Conservation (phyloP, 352 stramenopile genomes). For the Phytophthora multivora region DNA sequence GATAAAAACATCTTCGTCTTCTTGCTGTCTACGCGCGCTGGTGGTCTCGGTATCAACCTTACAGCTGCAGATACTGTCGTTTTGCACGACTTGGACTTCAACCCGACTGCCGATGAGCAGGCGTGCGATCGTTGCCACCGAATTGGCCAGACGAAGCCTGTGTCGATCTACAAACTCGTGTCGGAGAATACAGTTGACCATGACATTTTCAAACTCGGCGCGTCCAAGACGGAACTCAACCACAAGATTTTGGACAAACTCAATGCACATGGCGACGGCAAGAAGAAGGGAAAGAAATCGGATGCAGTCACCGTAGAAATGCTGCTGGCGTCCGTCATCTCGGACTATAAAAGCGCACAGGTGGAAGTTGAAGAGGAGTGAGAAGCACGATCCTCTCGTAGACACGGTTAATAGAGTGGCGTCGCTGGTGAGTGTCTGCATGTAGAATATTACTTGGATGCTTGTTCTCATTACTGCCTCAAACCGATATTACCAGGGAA, state of each 20-base stretch:
- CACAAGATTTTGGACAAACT: constrained; percentile 86
- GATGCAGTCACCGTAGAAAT: constrained; percentile 75
- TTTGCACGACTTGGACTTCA: constrained; percentile 88
- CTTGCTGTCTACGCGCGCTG: constrained; percentile 96
- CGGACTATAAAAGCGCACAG: constrained; percentile 66
- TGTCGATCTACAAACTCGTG: constrained; percentile 94
- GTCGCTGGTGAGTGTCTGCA: constrained; percentile 11
- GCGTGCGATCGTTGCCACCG: constrained; percentile 91
- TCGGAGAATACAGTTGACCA: constrained; percentile 92
- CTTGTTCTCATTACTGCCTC: neutral
- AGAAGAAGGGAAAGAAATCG: constrained; percentile 34
- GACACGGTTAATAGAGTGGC: constrained; percentile 13
- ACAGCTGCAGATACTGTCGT: constrained; percentile 92
- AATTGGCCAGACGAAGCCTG: constrained; percentile 89
- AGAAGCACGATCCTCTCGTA: constrained; percentile 2
- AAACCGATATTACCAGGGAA: too few species aligned
- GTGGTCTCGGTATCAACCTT: constrained; percentile 98
- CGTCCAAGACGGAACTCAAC: constrained; percentile 88
- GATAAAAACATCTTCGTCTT: constrained; percentile 96
- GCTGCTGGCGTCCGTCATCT: constrained; percentile 80
- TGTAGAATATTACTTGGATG: constrained; percentile 18
- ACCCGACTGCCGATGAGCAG: constrained; percentile 86
- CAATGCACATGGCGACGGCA: constrained; percentile 56
- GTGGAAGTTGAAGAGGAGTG: constrained; percentile 29
- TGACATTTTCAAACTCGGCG: constrained; percentile 87